These are phyloP conservation scores for Penicillium bovifimosum DNA, from an alignment of 495 filamentous ascomycete species.

Conservation along the genomic window DNA sequence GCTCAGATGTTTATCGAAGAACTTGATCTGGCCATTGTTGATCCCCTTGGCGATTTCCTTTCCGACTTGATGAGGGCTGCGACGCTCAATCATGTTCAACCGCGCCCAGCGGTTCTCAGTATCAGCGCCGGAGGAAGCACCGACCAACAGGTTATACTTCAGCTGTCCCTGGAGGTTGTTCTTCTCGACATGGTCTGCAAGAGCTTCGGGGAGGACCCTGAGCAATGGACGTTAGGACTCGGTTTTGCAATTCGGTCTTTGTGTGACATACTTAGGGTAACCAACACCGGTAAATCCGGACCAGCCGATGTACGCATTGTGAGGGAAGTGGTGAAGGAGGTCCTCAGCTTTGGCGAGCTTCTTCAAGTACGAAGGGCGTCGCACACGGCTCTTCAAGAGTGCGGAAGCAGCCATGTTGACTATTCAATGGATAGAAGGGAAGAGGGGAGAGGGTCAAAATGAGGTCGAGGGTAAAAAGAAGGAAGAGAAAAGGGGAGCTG, in stretches of 20 bases:
- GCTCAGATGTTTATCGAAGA: constrained; percentile 87
- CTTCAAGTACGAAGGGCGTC: constrained; percentile 69
- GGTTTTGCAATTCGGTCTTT: not conserved
- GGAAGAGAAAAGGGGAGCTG: constrained; percentile 7
- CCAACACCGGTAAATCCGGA: constrained; percentile 89
- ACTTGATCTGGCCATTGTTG: constrained; percentile 82
- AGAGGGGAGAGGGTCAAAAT: constrained; percentile 10
- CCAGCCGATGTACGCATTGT: constrained; percentile 83
- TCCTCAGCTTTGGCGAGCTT: constrained; percentile 78
- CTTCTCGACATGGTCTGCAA: constrained; percentile 86
- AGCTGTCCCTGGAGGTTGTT: constrained; percentile 80
- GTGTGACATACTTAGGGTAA: constrained; percentile 69
- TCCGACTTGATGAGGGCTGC: constrained; percentile 83
- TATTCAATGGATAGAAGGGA: not conserved
- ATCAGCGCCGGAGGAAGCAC: constrained; percentile 82
- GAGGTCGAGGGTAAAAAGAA: not conserved
- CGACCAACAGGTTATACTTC: constrained; percentile 82
- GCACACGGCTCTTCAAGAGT: constrained; percentile 66
- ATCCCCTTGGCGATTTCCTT: constrained; percentile 89
- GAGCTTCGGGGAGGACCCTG: constrained; percentile 76
- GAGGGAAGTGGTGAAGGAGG: constrained; percentile 71
- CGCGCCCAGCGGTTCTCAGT: constrained; percentile 87
- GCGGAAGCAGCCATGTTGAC: constrained; percentile 57
- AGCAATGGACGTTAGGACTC: not conserved
- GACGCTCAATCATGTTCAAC: constrained; percentile 83